phyloP scores from a whole-genome alignment of 345 rosid genomes.

The Camelina neglecta region DNA sequence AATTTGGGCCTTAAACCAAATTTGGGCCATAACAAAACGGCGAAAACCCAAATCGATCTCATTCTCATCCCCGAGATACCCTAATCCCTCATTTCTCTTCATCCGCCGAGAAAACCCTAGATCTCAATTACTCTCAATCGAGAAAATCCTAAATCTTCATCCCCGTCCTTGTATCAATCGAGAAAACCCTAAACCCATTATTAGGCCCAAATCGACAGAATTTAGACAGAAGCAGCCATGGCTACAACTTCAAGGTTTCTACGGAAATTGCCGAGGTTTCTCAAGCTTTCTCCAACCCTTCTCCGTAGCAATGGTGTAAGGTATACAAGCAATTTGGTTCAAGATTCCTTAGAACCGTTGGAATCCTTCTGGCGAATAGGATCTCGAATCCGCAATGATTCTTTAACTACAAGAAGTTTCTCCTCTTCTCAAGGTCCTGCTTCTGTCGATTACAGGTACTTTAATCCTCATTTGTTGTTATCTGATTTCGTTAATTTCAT shows the following conservation, averaged over 20 bases:
- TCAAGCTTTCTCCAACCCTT: constrained; percentile 37
- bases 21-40: too few relatives aligned
- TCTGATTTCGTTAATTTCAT: constrained; percentile 3
- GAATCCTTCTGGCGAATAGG: neutral
- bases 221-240: constrained; percentile 37
- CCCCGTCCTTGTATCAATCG: too few relatives aligned
- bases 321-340: constrained; percentile 28
- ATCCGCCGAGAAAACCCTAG: too few relatives aligned
- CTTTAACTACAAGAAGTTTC: constrained; percentile 51
- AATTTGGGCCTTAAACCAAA: too few relatives aligned
- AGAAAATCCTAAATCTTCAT: too few relatives aligned
- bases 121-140: too few relatives aligned
- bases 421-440: constrained; percentile 50
- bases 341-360: neutral
- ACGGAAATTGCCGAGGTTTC: constrained; percentile 47
- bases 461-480: neutral
- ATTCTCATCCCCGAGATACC: too few relatives aligned
- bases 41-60: too few relatives aligned
- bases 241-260: constrained; percentile 60
- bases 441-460: constrained; percentile 33
- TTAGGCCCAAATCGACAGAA: too few relatives aligned
- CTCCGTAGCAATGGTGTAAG: neutral
- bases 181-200: too few relatives aligned
- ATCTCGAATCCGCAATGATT: constrained; percentile 26
- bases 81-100: too few relatives aligned